Evolutionary conservation across 1,284 basidiomycete genomes (phyloP), one percentile per base, ranked within the genome.

Genomic region (Lignosus rhinocerotis): DNA sequence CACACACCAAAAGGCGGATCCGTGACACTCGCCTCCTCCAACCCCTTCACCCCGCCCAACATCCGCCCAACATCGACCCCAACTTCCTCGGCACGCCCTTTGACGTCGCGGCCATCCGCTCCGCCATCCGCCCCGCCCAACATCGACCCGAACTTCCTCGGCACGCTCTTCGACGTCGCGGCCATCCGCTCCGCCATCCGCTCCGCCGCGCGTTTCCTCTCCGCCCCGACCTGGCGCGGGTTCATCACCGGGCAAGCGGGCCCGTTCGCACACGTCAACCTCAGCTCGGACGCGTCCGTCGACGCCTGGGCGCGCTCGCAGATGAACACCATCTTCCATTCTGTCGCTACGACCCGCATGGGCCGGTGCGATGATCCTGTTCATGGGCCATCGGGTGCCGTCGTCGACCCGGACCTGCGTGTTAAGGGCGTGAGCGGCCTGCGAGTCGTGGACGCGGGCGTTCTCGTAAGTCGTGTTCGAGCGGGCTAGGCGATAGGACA

Each of bases 61-160:
- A 68, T 72, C 12, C 59, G 31, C 69, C 70, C 54, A 61, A 69
- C 59, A 55, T 66, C 1, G 58, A 48, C 12, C 54, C 66, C 38
- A 58, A 69, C 33, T 51, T 44, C 9, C 57, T 47, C 11, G 56
- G 56, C 9, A 53, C 57, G 25, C 66, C 65, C 43, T 48, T 69
- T 19, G 69, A 70, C 57, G 12, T 68, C 16, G 53, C 56, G 19
- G 55, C 66, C 17, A 54, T 68, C 56, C 58, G 59, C 17, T 47
- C 59, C 19, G 65, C 62, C 6, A 43, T 70, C 16, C 55, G 56
- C 36, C 51, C 44, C 46, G 64, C 56, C 1, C 54, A 61, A 69
- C 59, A 55, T 66, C 1, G 58, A 48, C 12, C 54, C 66, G 38
- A 58, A 69, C 33, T 51, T 44, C 9, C 57, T 47, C 11, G 56